A percentile compares a stretch with the other conserved stretches of the same genome.
phyloP scores from a whole-genome alignment of 1,284 basidiomycete genomes.

The Ganoderma multipileum region DNA sequence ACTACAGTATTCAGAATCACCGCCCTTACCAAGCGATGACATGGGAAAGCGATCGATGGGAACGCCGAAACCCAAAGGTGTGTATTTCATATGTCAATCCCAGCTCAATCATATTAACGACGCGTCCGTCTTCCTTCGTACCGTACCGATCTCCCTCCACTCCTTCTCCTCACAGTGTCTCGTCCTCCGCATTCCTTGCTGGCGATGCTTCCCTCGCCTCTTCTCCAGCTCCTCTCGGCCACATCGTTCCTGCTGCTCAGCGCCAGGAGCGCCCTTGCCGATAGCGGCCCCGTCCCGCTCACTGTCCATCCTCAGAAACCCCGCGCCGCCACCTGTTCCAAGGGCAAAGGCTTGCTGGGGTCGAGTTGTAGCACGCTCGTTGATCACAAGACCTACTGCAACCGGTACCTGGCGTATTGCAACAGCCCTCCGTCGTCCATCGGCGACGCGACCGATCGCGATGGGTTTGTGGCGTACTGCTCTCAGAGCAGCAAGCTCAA shows the following conservation, averaged over 20 bases:
- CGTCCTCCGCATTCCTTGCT: neutral
- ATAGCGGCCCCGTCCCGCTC: neutral
- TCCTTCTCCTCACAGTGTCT: neutral
- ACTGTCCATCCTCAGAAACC: neutral
- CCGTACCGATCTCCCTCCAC: neutral
- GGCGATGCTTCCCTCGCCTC: slow-evolving; percentile 6
- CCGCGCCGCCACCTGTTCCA: neutral
- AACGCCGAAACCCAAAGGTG: neutral
- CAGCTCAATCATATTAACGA: neutral
- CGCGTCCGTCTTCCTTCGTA: neutral
- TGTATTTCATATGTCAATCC: neutral
- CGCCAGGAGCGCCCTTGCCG: neutral
- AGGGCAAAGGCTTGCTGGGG: neutral
- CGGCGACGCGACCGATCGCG: neutral
- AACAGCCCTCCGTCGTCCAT: neutral
- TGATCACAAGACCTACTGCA: neutral
- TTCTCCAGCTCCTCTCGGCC: neutral
- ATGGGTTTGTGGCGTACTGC: neutral
- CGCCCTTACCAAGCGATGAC: neutral
- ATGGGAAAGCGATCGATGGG: neutral
- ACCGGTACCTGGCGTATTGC: neutral
- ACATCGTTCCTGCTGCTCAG: neutral
- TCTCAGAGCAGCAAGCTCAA: neutral
- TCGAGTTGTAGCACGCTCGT: neutral
- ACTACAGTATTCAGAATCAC: neutral